phyloP scores from a whole-genome alignment of 805 yeast species.

The Candida easanensis region DNA sequence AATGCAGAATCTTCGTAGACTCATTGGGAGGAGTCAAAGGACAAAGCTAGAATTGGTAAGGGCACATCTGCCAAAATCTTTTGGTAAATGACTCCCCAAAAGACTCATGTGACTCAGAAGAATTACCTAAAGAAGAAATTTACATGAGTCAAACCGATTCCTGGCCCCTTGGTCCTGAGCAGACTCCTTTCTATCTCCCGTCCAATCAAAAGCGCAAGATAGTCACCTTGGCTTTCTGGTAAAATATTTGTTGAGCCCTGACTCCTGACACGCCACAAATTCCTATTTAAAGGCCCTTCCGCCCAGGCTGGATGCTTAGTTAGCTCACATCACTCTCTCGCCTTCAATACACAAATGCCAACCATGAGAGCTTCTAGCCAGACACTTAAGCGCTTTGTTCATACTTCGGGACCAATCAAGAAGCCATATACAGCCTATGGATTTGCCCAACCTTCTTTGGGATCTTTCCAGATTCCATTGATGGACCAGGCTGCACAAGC shows the following conservation, averaged over 20 bases:
- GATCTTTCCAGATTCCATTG: not conserved
- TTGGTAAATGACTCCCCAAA: not conserved
- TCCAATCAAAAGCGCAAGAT: not conserved
- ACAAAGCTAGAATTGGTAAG: too few species aligned
- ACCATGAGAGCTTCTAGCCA: not conserved
- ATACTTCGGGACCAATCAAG: not conserved
- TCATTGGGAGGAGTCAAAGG: too few species aligned
- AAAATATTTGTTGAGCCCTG: not conserved
- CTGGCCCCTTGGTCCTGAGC: too few species aligned
- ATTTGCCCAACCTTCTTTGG: not conserved
- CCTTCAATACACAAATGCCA: not conserved
- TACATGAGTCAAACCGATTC: not conserved
- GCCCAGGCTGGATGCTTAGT: not conserved
- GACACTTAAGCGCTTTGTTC: not conserved
- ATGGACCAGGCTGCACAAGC: not conserved
- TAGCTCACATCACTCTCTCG: too few species aligned
- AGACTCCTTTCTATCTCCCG: not conserved
- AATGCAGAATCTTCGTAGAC: too few species aligned
- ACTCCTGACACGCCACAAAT: not conserved
- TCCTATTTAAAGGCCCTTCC: not conserved
- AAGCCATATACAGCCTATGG: slow-evolving; percentile 1
- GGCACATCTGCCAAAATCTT: too few species aligned
- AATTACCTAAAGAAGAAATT: not conserved
- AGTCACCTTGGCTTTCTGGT: not conserved
- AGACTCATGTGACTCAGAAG: not conserved